Conservation (phyloP, 2,329 filamentous ascomycete species). For the Pestalotiopsis fici region DNA sequence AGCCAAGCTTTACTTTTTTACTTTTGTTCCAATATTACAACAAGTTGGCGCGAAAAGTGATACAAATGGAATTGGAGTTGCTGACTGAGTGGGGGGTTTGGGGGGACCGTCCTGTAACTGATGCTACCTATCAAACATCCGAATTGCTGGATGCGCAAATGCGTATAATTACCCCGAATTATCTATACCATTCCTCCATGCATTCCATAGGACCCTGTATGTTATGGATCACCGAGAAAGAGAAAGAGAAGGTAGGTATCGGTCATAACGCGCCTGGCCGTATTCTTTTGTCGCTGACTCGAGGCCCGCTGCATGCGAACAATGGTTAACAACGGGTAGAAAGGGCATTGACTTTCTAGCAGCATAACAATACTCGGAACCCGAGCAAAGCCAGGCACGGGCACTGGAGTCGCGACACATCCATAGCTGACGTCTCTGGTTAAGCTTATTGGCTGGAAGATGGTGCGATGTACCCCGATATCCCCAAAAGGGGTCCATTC, state of each 20-base stretch:
- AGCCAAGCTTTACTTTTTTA: neutral
- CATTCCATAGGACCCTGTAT: too few species aligned
- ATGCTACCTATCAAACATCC: neutral
- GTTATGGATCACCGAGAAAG: too few species aligned
- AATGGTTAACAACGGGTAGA: too few species aligned
- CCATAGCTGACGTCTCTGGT: neutral
- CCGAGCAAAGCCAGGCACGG: neutral
- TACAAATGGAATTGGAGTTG: neutral
- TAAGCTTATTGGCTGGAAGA: neutral
- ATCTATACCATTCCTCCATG: too few species aligned
- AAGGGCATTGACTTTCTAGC: neutral
- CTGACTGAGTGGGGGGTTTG: neutral
- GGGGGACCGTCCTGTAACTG: neutral
- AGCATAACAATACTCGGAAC: neutral
- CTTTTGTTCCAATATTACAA: neutral
- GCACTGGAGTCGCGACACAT: neutral
- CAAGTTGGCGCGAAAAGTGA: neutral
- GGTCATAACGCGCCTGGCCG: too few species aligned
- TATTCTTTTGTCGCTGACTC: too few species aligned
- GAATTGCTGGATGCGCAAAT: neutral
- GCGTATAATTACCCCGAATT: too few species aligned
- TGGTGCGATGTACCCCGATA: neutral
- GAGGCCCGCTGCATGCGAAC: too few species aligned
- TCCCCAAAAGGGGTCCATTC: neutral
- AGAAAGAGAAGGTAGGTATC: too few species aligned